Base-by-base conservation (phyloP, 306 rosid species). In the Amphicarpaea edgeworthii region DNA sequence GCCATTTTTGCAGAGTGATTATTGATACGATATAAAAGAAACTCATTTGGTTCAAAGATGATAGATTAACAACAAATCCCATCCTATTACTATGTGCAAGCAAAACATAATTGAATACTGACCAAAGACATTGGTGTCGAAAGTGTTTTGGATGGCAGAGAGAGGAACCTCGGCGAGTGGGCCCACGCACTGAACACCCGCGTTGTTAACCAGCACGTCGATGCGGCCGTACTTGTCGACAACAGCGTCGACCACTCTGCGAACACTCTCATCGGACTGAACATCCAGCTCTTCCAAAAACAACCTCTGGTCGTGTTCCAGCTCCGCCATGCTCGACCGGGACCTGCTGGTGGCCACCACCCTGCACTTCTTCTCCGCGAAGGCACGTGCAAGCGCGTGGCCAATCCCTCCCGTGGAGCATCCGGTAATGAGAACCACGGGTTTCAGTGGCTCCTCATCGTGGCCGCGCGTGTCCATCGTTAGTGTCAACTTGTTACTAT, bases 311-410 rank as follows among this genome's bases (percentile, higher is more conserved):
- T 90, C 92, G 20, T 67, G 60, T 20, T 82, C 85, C 59, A 92
- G 84, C 46, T 85, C 90, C n/a, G 81, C 79, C 96, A 95, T 92
- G 34, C 83, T 77, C 2, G 68, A 60, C 67, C 51, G 76, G 5
- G 90, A 85, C 77, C 97, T 77, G 68, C 90, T 85, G 24, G 97
- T 87, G 1, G 98, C 96, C 10, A 90, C 97, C 64, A 95, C 97
- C 53, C 62, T 42, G 69, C 96, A 92, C 6, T 70, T 78, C 21
- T 69, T 80, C 23, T 83, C 87, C 5, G 98, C 95, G 75, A 95
- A 95, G 11, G 90, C 82, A 45, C 85, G 85, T 43, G 97, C 97
- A 23, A 91, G 88, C 19, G 91, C 87, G 73, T 93, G 83, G 0
- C 98, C 98, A 3, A 93, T 88, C 0, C 98, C 93, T 19, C 96